Conservation (phyloP, 257 asterid genomes). For the Buddleja alternifolia region DNA sequence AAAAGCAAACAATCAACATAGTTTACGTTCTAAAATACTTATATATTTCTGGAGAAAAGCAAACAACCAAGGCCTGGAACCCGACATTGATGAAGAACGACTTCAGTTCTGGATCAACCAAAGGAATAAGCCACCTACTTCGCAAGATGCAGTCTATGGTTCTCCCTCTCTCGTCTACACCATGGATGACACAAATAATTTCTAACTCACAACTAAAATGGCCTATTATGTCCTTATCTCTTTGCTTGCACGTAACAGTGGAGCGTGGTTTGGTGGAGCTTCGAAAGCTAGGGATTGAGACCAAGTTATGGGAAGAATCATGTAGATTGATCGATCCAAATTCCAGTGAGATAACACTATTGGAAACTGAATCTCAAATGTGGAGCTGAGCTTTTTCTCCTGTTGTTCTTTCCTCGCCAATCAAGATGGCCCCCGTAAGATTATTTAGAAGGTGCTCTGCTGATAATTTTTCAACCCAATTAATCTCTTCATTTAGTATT, state of each 20-base stretch:
- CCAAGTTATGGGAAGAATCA: constrained; percentile 81
- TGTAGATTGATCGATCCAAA: constrained; percentile 67
- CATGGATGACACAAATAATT: neutral
- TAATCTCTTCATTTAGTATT: too few species aligned
- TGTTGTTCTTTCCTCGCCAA: neutral
- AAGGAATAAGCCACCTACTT: constrained; percentile 47
- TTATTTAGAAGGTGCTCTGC: neutral
- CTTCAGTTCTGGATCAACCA: constrained; percentile 78
- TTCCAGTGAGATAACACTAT: constrained; percentile 48
- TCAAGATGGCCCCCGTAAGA: neutral
- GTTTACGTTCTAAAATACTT: too few species aligned
- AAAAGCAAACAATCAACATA: too few species aligned
- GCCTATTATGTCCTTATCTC: neutral
- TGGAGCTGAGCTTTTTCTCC: constrained; percentile 18
- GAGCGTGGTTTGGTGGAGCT: constrained; percentile 89
- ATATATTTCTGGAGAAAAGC: constrained; percentile 77
- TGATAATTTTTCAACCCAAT: neutral
- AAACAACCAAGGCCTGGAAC: constrained; percentile 62
- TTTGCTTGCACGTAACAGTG: constrained; percentile 44
- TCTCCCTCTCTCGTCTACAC: neutral
- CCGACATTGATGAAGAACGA: constrained; percentile 83
- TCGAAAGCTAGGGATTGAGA: constrained; percentile 76
- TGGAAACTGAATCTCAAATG: constrained; percentile 50
- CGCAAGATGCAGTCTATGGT: constrained; percentile 90
- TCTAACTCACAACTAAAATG: neutral